Evolutionary conservation across 805 yeast genomes (phyloP).

Genomic region (Candida chauliodis): DNA sequence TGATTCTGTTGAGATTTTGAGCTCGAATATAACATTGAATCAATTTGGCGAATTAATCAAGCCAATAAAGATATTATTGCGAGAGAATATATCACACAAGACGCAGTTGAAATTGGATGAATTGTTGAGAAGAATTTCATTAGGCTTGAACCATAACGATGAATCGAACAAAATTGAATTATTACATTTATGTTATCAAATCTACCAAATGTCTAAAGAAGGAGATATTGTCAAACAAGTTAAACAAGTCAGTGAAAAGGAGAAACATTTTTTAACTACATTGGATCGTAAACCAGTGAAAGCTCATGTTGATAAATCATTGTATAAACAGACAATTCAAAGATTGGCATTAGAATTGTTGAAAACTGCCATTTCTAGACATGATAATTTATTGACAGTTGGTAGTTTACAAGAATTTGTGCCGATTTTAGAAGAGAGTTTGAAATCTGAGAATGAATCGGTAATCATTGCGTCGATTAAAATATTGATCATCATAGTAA

Average conservation of each 20-base stretch:
- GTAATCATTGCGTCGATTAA: slow-evolving; percentile 68
- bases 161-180: slow-evolving; percentile 56
- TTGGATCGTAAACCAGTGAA: slow-evolving; percentile 56
- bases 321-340: slow-evolving; percentile 61
- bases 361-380: slow-evolving; percentile 64
- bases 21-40: slow-evolving; percentile 58
- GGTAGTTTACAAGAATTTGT: slow-evolving; percentile 67
- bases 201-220: slow-evolving; percentile 22
- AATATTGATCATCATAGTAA: slow-evolving; percentile 56
- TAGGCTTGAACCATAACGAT: slow-evolving; percentile 74
- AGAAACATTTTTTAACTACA: slow-evolving; percentile 72
- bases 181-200: slow-evolving; percentile 68
- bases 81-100: slow-evolving; percentile 62
- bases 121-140: slow-evolving; percentile 66
- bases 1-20: slow-evolving; percentile 79
- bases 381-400: slow-evolving; percentile 55
- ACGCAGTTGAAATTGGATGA: slow-evolving; percentile 77
- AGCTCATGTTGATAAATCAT: slow-evolving; percentile 53
- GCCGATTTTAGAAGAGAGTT: slow-evolving; percentile 61
- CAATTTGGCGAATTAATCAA: slow-evolving; percentile 54
- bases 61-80: slow-evolving; percentile 63
- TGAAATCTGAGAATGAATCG: slow-evolving; percentile 69
- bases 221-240: slow-evolving; percentile 12
- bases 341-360: slow-evolving; percentile 74
- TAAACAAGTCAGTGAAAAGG: slow-evolving; percentile 18